phyloP scores from a whole-genome alignment of 495 filamentous ascomycete species.

The Cercophora scortea region DNA sequence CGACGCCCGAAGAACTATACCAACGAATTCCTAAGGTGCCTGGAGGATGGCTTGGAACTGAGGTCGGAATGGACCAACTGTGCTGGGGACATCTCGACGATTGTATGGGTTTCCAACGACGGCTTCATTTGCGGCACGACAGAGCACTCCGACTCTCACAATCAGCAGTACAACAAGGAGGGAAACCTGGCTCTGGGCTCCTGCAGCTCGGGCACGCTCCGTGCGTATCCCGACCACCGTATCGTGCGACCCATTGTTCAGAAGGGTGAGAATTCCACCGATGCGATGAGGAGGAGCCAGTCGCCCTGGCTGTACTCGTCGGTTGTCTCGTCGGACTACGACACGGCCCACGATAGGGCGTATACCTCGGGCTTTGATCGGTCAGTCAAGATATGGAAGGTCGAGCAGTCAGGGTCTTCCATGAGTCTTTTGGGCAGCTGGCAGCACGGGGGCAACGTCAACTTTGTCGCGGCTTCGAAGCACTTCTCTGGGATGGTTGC shows the following conservation, averaged over 20 bases:
- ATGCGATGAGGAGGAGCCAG: constrained; percentile 54
- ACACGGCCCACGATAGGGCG: constrained; percentile 43
- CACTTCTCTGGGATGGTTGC: constrained; percentile 35
- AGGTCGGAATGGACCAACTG: constrained; percentile 44
- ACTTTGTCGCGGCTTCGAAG: constrained; percentile 57
- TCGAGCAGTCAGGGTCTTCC: constrained; percentile 23
- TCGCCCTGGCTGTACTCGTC: constrained; percentile 67
- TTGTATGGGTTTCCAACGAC: constrained; percentile 47
- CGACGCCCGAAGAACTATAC: constrained; percentile 27
- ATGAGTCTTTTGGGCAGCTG: constrained; percentile 44
- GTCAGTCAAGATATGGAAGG: constrained; percentile 70
- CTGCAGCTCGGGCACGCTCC: constrained; percentile 41
- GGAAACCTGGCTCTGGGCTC: constrained; percentile 74
- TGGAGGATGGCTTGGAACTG: constrained; percentile 38
- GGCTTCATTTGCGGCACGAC: constrained; percentile 59
- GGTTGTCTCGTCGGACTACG: constrained; percentile 69
- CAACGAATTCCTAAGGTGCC: constrained; percentile 27
- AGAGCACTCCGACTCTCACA: constrained; percentile 63
- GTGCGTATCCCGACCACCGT: constrained; percentile 64
- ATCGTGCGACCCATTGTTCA: constrained; percentile 45
- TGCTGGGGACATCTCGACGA: constrained; percentile 52
- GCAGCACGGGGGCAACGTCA: constrained; percentile 58
- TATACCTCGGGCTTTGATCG: constrained; percentile 79
- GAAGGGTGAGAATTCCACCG: constrained; percentile 44
- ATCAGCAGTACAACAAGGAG: constrained; percentile 76